Base-by-base conservation (phyloP, 352 stramenopile genomes). In the Aphanomyces astaci region DNA sequence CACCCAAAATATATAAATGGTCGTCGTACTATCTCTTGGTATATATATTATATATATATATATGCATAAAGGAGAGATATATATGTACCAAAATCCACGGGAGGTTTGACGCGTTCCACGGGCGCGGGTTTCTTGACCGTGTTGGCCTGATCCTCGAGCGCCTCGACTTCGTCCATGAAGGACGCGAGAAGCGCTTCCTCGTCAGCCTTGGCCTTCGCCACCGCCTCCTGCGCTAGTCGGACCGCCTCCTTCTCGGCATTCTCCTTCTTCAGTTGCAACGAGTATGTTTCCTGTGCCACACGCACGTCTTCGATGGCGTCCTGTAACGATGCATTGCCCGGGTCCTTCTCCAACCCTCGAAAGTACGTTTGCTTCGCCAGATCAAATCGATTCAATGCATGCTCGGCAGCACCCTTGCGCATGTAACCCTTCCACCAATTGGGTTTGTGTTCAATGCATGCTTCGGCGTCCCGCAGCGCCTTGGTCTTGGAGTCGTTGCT, bases 351-450 rank as follows among this genome's bases (percentile, higher is more conserved):
- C 4, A 94, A 71, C 1, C 82, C 86, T 9, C 77, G 63, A 57
- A 86, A 81, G 57, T 93, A 95, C 55, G 87, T 91, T 9, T 68
- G 78, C 5, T 81, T 78, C 43, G 87, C 86, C 19, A 78, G 76
- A 48, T 94, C 86, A 57, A 86, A 95, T 30, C 84, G 85, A 66
- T 75, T 73, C 57, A 93, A 67, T 56, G 86, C 84, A 66, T 93
- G 81, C 66, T 92, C 78, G 0, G 87, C 87, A 2, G 87, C 85
- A 2, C 87, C 87, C 60, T 92, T 91, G 57, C 87, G 87, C 33
- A 80, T 89, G 75, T 90, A 95, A 0, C 87, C 86, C 72, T 95
- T 95, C 83, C 80, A 90, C 87, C 87, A 95, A 36, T 89, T 77
- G 65, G 82, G 84, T n/a, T 76, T 74, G 11, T 90, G 73, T 52